Evolutionary conservation across 2,329 filamentous ascomycete genomes (phyloP).

Genomic region (Cadophora sp.): DNA sequence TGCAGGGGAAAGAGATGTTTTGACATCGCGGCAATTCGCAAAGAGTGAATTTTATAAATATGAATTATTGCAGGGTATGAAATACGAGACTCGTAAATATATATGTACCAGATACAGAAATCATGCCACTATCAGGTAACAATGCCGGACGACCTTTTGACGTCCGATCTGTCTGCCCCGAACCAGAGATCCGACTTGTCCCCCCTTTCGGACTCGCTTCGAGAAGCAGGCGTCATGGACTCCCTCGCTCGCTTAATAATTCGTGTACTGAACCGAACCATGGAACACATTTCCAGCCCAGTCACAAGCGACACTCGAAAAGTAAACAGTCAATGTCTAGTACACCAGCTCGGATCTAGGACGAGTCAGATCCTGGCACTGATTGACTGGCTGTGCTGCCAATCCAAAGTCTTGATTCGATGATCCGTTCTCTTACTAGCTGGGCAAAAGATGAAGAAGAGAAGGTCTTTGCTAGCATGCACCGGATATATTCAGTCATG

Average conservation of each 20-base stretch:
- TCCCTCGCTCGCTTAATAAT: constrained; percentile 13
- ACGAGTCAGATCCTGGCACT: not conserved
- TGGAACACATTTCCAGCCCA: not conserved
- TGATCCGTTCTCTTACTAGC: not conserved
- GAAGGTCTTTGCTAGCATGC: not conserved
- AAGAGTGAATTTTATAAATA: too few relatives aligned
- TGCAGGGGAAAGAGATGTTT: not conserved
- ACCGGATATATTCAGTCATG: not conserved
- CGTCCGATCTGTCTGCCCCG: not conserved
- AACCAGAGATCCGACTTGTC: not conserved
- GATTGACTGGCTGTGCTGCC: not conserved
- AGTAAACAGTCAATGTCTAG: not conserved
- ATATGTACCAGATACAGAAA: not conserved
- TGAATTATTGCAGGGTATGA: not conserved
- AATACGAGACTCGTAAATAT: not conserved
- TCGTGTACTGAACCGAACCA: not conserved
- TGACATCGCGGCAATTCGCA: not conserved
- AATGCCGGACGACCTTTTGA: not conserved
- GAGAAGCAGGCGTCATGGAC: constrained; percentile 22
- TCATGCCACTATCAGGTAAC: not conserved
- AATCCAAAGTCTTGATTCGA: not conserved
- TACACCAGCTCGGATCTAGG: not conserved
- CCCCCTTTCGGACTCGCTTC: constrained; percentile 13
- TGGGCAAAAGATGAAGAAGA: not conserved
- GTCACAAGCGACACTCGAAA: not conserved